phyloP scores from a whole-genome alignment of 306 rosid species.

The Dalbergia cochinchinensis region DNA sequence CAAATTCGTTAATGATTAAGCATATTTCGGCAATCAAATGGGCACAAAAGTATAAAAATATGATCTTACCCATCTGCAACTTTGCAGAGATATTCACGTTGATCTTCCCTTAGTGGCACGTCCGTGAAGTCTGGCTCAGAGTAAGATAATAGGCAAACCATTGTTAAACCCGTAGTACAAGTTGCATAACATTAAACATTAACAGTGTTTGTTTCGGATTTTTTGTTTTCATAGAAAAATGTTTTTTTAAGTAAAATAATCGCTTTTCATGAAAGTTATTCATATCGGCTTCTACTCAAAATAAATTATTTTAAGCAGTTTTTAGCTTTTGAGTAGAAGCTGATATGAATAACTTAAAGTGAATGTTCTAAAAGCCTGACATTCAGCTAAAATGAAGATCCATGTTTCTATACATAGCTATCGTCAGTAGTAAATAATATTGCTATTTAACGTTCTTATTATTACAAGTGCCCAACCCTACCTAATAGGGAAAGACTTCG shows the following conservation, averaged over 20 bases:
- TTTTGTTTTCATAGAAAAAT: no score
- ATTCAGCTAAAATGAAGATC: neutral
- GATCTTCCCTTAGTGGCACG: conserved; percentile 96
- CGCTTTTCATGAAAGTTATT: no score
- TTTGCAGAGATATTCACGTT: conserved; percentile 87
- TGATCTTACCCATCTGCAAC: conserved; percentile 83
- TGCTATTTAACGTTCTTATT: neutral
- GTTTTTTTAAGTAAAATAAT: no score
- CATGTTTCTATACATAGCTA: neutral
- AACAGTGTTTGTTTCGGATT: neutral
- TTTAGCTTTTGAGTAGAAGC: no score
- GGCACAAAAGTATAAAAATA: neutral
- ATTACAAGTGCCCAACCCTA: no score
- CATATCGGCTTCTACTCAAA: no score
- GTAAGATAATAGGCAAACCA: conserved; percentile 38
- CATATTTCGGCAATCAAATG: conserved; percentile 31
- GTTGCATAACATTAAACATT: conserved; percentile 13
- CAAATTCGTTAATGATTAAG: conserved; percentile 25
- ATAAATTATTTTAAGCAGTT: no score
- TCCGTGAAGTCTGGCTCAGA: conserved; percentile 83
- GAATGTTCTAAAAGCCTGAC: neutral
- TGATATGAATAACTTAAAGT: no score
- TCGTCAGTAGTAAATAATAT: neutral
- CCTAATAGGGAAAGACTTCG: no score
- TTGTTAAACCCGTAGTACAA: neutral